Evolutionary conservation across 805 yeast genomes (phyloP).

Genomic region (Suhomyces prunicola): DNA sequence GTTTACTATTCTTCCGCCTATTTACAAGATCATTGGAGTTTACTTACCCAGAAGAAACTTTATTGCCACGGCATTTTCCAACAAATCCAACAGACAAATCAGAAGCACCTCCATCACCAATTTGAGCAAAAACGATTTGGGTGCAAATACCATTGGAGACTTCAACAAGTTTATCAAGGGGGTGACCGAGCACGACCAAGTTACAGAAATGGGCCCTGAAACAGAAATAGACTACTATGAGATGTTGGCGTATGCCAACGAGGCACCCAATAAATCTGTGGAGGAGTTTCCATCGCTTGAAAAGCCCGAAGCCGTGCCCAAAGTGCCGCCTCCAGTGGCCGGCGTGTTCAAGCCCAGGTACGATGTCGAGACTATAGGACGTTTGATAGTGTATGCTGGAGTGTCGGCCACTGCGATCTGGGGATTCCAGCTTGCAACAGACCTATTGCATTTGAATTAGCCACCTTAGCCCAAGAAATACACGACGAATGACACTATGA

Average conservation of each 20-base stretch:
- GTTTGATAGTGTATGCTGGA: slow-evolving; percentile 80
- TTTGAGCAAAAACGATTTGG: slow-evolving; percentile 19
- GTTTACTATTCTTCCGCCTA: slow-evolving; percentile 54
- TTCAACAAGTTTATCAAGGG: slow-evolving; percentile 23
- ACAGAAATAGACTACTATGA: slow-evolving; percentile 42
- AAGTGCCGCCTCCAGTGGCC: slow-evolving; percentile 3
- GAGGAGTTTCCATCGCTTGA: slow-evolving; percentile 26
- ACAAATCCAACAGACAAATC: slow-evolving; percentile 29
- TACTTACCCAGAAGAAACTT: slow-evolving; percentile 39
- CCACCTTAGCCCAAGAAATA: not conserved
- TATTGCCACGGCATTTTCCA: slow-evolving; percentile 36
- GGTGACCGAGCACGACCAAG: slow-evolving; percentile 17
- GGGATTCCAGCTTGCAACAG: slow-evolving; percentile 32
- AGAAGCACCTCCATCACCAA: slow-evolving; percentile 40
- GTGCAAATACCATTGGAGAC: slow-evolving; percentile 16
- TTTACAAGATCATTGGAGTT: slow-evolving; percentile 44
- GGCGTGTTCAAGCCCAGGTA: slow-evolving; percentile 60
- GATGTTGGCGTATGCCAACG: slow-evolving; percentile 31
- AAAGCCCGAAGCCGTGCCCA: slow-evolving; percentile 19
- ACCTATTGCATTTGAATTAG: slow-evolving; percentile 10
- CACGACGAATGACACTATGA: not conserved
- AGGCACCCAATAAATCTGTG: slow-evolving; percentile 5
- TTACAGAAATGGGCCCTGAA: slow-evolving; percentile 29
- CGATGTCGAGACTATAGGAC: slow-evolving; percentile 73
- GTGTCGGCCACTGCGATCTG: slow-evolving; percentile 57